These are phyloP conservation scores for Crataegus laevigata DNA, from an alignment of 306 rosid species.

Conservation along the genomic window DNA sequence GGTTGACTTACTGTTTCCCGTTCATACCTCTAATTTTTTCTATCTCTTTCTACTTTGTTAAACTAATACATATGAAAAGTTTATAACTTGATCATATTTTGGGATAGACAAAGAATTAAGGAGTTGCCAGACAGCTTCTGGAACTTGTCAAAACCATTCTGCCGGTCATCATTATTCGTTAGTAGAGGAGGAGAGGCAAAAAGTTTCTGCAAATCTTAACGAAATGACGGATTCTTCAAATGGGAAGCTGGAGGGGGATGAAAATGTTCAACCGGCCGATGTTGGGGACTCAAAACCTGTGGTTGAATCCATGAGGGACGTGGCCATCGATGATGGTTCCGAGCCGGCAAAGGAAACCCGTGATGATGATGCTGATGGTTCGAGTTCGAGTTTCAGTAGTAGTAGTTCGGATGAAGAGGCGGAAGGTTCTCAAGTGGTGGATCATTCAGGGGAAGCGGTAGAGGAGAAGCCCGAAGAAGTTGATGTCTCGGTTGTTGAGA, in stretches of 20 bases:
- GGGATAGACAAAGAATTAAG: conserved; percentile 4
- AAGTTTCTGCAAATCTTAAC: conserved; percentile 2
- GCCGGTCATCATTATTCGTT: conserved; percentile 7
- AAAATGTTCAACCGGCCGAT: conserved; percentile 10
- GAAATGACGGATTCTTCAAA: conserved; percentile 44
- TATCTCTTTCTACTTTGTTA: not conserved
- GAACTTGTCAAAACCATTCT: not conserved
- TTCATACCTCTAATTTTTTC: conserved; percentile 1
- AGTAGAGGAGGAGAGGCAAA: conserved; percentile 11
- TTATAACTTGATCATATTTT: not conserved
- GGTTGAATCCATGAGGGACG: conserved; percentile 10
- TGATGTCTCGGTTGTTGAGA: conserved; percentile 17
- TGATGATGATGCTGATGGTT: not conserved
- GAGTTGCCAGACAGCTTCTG: not conserved
- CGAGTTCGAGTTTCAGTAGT: not conserved
- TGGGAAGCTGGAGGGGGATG: conserved; percentile 25
- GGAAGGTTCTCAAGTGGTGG: conserved; percentile 1
- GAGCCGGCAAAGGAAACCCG: conserved; percentile 1
- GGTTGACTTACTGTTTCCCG: not conserved
- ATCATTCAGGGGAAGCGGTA: not conserved
- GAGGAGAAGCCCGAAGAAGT: not conserved
- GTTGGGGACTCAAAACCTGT: conserved; percentile 1
- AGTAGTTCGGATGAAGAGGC: conserved; percentile 17
- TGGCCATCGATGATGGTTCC: conserved; percentile 9
- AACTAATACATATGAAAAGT: not conserved